Evolutionary conservation across 345 rosid species (phyloP), one percentile per base, ranked within the genome.

Genomic region (Corchorus olitorius): DNA sequence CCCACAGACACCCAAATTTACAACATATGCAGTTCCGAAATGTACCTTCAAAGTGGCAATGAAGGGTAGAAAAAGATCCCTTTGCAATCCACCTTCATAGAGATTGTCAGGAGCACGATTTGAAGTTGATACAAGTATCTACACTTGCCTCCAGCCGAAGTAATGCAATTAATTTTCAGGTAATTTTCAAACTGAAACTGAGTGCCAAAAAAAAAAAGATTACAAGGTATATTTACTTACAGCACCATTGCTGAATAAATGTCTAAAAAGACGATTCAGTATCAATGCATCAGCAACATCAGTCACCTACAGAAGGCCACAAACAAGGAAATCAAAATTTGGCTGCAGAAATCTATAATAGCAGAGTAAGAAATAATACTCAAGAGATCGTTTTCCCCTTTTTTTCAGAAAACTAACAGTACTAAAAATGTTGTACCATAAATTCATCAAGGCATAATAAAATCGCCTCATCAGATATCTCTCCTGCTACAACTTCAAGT

Each of bases 261-360:
- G 97, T 79, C 89, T 39, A 43, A 90, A 96, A 49, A 96, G 94
- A 59, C 99, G 88, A 76, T 96, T 92, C 52, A 94, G 88, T 76
- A 96, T 96, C 84, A 96, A 81, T 74, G 99, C 99, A 88, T 96
- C 99, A 74, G 98, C 99, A 76, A 96, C 99, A 77, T 96, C 99
- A 86, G 82, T 93, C 72, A 96, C 99, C 99, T 96, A 70, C 61
- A 13, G 48, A 72, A 55, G 46, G 53, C 73, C 73, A 85, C 64
- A 83, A 53, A 65, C 6, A 61, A 43, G 58, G 34, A 55, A 56
- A 78, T 66, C 16, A 80, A 58, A 11, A 59, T 39, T 67, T 63
- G 58, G 46, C 43, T 34, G n/a, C 22, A 72, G 52, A 60, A 72
- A 49, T 16, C 17, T 64, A 15, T 73, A 46, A 49, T 20, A 73